A percentile compares a stretch with the other conserved stretches of the same genome.
phyloP scores from a whole-genome alignment of 78 protist genomes.

The Polysphondylium violaceum region DNA sequence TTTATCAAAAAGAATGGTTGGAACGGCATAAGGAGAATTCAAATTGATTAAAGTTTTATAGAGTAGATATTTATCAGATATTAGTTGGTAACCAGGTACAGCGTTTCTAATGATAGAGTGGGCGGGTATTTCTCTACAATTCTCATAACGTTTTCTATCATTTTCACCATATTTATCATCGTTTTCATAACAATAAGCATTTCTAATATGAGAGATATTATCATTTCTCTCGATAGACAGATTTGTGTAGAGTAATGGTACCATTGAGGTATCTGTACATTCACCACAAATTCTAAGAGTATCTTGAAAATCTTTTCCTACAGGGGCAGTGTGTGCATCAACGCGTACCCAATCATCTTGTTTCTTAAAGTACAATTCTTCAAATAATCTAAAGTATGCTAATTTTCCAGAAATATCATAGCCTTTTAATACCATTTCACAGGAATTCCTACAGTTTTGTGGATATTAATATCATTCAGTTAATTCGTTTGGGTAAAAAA shows the following conservation, averaged over 20 bases:
- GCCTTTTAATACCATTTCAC: constrained; percentile 7
- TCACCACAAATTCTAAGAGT: neutral
- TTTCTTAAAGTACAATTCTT: constrained; percentile 8
- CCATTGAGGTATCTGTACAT: neutral
- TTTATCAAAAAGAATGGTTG: constrained; percentile 13
- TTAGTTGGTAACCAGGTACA: constrained; percentile 25
- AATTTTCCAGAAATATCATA: constrained; percentile 12
- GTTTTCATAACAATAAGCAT: neutral
- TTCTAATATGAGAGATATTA: neutral
- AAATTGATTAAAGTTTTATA: neutral
- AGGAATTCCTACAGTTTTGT: no score
- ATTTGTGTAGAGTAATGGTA: constrained; percentile 47
- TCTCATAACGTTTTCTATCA: neutral
- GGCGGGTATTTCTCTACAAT: neutral
- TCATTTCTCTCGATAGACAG: constrained; percentile 2
- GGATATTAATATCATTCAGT: no score
- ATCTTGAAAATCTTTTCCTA: constrained; percentile 1
- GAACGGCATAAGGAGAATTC: constrained; percentile 6
- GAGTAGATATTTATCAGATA: constrained; percentile 39
- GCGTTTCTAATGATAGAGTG: constrained; percentile 42
- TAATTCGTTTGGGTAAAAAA: no score
- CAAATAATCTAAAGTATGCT: constrained; percentile 1
- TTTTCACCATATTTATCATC: neutral
- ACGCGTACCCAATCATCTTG: constrained; percentile 23
- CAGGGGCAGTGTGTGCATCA: constrained; percentile 31